Conservation (phyloP, 805 yeast genomes). For the Clavispora carvajalis region DNA sequence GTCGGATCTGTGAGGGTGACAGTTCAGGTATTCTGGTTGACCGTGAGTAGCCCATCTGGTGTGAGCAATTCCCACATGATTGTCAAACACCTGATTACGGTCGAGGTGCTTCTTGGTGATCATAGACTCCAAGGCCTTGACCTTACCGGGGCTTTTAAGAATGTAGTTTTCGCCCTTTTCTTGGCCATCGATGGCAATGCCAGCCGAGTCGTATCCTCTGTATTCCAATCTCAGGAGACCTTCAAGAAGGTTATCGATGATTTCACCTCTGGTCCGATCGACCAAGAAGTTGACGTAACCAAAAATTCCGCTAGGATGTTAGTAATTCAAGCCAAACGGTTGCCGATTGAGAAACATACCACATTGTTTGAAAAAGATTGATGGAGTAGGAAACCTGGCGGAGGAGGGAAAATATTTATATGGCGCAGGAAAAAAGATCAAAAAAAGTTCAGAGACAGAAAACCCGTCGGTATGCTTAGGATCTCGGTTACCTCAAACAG, state of each 20-base stretch:
- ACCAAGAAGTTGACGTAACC: conserved; percentile 96
- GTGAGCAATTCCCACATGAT: conserved; percentile 96
- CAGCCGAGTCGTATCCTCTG: conserved; percentile 98
- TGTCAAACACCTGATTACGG: conserved; percentile 60
- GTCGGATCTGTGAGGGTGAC: conserved; percentile 96
- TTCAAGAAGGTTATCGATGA: conserved; percentile 81
- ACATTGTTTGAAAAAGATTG: conserved; percentile 8
- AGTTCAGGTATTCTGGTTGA: conserved; percentile 75
- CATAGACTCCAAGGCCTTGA: conserved; percentile 67
- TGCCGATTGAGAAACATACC: conserved; percentile 7
- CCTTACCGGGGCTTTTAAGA: conserved; percentile 89
- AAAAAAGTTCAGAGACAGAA: not conserved
- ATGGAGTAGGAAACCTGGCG: not conserved
- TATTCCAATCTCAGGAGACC: conserved; percentile 85
- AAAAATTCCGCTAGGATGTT: conserved; percentile 75
- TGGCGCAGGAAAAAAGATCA: conserved; percentile 1
- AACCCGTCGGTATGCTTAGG: not conserved
- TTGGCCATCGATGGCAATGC: conserved; percentile 93
- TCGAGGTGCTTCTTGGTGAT: conserved; percentile 49
- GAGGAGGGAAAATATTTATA: not conserved
- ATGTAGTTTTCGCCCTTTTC: conserved; percentile 63
- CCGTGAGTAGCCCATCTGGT: conserved; percentile 99
- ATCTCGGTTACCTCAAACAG: not conserved
- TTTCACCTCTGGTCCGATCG: conserved; percentile 88
- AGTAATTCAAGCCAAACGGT: conserved; percentile 7